These are phyloP conservation scores for Botrytis paeoniae DNA, from an alignment of 2,329 filamentous ascomycete species.

Conservation along the genomic window DNA sequence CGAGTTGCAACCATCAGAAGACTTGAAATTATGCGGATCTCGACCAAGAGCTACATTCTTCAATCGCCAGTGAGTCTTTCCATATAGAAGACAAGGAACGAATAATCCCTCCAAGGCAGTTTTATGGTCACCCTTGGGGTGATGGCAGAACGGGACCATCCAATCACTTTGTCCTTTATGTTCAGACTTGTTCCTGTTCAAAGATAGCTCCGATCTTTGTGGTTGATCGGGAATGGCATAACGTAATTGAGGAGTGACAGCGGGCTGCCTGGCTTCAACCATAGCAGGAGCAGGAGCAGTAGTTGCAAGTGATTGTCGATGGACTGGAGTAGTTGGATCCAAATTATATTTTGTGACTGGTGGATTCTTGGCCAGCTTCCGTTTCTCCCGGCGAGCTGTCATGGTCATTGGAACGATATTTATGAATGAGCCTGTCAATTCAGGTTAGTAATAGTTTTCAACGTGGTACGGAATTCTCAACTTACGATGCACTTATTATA, in stretches of 20 bases:
- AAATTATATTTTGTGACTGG: conserved; percentile 11
- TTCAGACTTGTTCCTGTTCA: conserved; percentile 14
- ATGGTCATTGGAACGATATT: not conserved
- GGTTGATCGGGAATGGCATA: conserved; percentile 13
- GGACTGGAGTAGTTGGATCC: conserved; percentile 9
- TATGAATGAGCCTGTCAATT: conserved; percentile 11
- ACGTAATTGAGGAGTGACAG: not conserved
- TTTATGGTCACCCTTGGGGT: conserved; percentile 33
- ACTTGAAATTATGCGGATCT: conserved; percentile 41
- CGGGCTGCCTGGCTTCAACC: conserved; percentile 3
- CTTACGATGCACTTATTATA: conserved; percentile 23
- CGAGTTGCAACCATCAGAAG: conserved; percentile 39
- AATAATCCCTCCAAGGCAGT: conserved; percentile 33
- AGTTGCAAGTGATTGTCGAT: conserved; percentile 16
- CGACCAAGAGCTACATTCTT: conserved; percentile 39
- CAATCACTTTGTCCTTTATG: conserved; percentile 27
- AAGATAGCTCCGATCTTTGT: not conserved
- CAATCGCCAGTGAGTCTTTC: conserved; percentile 44
- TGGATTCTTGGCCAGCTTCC: conserved; percentile 10
- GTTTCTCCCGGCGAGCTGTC: not conserved
- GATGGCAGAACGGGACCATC: conserved; percentile 42
- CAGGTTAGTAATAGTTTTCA: not conserved
- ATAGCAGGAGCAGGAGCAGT: not conserved
- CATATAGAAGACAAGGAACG: conserved; percentile 44
- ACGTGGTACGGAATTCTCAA: not conserved